These are phyloP conservation scores for Fusarium sp. DNA, from an alignment of 2,329 filamentous ascomycete genomes.

Conservation along the genomic window DNA sequence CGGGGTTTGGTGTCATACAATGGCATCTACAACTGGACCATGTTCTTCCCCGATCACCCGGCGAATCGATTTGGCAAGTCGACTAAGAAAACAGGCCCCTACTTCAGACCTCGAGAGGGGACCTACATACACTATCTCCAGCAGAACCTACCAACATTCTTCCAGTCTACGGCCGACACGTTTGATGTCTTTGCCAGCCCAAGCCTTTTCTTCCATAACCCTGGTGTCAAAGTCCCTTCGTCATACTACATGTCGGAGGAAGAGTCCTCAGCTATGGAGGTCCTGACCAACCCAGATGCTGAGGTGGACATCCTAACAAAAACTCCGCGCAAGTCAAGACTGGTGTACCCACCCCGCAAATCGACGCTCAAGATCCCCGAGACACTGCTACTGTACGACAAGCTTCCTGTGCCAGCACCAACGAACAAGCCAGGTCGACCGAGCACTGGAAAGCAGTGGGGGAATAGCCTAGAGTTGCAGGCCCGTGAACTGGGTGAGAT, in stretches of 20 bases:
- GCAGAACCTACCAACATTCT: slow-evolving; percentile 55
- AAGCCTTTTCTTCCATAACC: slow-evolving; percentile 66
- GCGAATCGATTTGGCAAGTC: slow-evolving; percentile 49
- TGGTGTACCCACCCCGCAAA: slow-evolving; percentile 60
- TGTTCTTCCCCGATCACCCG: slow-evolving; percentile 65
- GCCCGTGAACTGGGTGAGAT: slow-evolving; percentile 58
- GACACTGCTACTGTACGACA: slow-evolving; percentile 60
- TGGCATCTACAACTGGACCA: slow-evolving; percentile 74
- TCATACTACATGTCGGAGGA: slow-evolving; percentile 55
- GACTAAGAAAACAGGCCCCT: slow-evolving; percentile 25
- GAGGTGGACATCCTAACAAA: slow-evolving; percentile 27
- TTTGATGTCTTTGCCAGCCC: slow-evolving; percentile 72
- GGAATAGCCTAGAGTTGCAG: slow-evolving; percentile 60
- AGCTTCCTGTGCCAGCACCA: slow-evolving; percentile 35
- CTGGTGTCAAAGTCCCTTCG: slow-evolving; percentile 59
- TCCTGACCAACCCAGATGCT: slow-evolving; percentile 38
- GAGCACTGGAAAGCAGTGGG: slow-evolving; percentile 35
- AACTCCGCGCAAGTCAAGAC: slow-evolving; percentile 54
- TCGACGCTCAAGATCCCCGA: slow-evolving; percentile 63
- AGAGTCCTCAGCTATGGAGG: slow-evolving; percentile 40
- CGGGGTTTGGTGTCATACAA: slow-evolving; percentile 67
- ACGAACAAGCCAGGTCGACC: slow-evolving; percentile 21
- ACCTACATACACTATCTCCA: slow-evolving; percentile 54
- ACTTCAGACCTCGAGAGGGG: slow-evolving; percentile 39
- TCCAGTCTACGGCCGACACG: slow-evolving; percentile 58